A percentile compares a stretch with the other conserved stretches of the same genome.
Evolutionary conservation across 495 filamentous ascomycete species (phyloP).

Genomic region (Hypoxylon trugodes): DNA sequence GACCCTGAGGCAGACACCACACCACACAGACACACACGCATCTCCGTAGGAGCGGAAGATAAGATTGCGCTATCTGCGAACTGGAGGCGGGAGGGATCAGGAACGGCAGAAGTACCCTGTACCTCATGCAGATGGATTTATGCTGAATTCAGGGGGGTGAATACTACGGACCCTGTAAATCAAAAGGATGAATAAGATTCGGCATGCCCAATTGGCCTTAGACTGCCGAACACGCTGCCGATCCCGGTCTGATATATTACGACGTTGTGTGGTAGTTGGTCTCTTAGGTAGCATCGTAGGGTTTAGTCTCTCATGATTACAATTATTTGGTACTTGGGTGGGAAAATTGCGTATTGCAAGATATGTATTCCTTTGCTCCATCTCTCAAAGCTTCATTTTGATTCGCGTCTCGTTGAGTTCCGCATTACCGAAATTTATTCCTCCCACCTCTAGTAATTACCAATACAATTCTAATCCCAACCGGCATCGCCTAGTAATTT

Average conservation of each 20-base stretch:
- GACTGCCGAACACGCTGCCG: constrained; percentile 32
- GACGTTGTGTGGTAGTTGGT: constrained; percentile 21
- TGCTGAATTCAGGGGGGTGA: constrained; percentile 39
- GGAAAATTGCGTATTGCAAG: constrained; percentile 12
- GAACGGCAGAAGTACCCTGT: constrained; percentile 31
- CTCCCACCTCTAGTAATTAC: constrained; percentile 12
- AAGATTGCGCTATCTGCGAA: constrained; percentile 18
- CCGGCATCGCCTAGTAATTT: constrained; percentile 9
- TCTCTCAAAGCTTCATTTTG: background rate
- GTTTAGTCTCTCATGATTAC: constrained; percentile 24
- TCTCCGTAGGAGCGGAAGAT: constrained; percentile 26
- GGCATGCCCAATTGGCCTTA: constrained; percentile 13
- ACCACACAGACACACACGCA: background rate
- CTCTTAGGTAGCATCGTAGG: constrained; percentile 31
- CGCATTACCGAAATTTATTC: constrained; percentile 14
- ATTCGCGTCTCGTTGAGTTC: constrained; percentile 10
- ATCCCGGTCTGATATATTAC: constrained; percentile 28
- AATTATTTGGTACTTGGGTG: constrained; percentile 1
- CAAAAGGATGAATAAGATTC: constrained; percentile 18
- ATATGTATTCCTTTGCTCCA: constrained; percentile 21
- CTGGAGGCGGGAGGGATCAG: constrained; percentile 31
- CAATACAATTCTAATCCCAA: constrained; percentile 16
- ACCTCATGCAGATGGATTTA: constrained; percentile 29
- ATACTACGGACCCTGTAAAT: constrained; percentile 36
- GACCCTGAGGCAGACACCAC: constrained; percentile 1